Evolutionary conservation across 192 early-diverging fungal genomes (phyloP).

Genomic region (Coemansia sp.): DNA sequence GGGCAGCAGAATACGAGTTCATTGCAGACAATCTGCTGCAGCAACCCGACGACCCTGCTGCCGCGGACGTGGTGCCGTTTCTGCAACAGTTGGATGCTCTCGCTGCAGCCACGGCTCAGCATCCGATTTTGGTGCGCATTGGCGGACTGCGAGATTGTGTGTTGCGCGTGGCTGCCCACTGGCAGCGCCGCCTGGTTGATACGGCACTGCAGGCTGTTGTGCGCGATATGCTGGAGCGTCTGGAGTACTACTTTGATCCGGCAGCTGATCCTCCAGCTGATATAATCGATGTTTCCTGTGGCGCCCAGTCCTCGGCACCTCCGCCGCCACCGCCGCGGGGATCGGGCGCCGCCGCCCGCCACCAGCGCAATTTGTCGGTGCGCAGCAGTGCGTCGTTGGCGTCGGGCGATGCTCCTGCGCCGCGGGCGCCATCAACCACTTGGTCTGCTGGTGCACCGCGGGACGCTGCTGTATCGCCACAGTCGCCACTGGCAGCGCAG

Average conservation of each 20-base stretch:
- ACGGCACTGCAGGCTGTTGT: conserved; percentile 30
- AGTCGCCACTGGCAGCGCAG: conserved; percentile 24
- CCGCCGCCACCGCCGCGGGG: not conserved
- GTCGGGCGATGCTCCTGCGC: conserved; percentile 1
- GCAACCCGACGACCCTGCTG: conserved; percentile 33
- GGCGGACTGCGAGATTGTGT: conserved; percentile 38
- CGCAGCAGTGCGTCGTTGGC: conserved; percentile 34
- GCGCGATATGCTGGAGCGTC: conserved; percentile 44
- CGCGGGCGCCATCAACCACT: conserved; percentile 8
- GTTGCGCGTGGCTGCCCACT: conserved; percentile 23
- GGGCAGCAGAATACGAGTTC: conserved; percentile 46
- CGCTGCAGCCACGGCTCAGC: conserved; percentile 11
- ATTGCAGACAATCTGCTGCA: conserved; percentile 39
- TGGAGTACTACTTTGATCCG: conserved; percentile 52
- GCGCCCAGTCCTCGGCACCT: not conserved
- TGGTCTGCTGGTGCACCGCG: conserved; percentile 13
- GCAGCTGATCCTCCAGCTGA: conserved; percentile 23
- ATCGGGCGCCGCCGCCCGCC: conserved; percentile 26
- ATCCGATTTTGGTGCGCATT: conserved; percentile 42
- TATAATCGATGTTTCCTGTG: not conserved
- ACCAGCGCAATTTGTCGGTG: conserved; percentile 34
- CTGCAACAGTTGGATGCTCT: conserved; percentile 38
- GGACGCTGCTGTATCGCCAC: conserved; percentile 7
- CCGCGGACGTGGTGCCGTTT: conserved; percentile 11
- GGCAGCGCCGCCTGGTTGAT: conserved; percentile 41